Evolutionary conservation across 257 asterid genomes (phyloP).

Genomic region (Penstemon davidsonii): DNA sequence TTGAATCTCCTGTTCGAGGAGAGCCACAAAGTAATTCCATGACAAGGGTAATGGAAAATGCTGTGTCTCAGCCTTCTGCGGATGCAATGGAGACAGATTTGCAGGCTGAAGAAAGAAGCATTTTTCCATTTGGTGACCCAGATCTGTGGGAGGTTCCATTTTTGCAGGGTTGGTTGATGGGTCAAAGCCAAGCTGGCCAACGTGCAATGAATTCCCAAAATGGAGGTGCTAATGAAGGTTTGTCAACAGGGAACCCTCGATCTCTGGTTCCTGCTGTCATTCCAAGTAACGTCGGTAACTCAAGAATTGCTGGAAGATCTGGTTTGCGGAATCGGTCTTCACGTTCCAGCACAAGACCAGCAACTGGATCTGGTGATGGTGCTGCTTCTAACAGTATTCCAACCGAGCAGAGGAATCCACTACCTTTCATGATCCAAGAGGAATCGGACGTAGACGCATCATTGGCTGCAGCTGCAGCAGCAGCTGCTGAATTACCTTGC

Average conservation of each 20-base stretch:
- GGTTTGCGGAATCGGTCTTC: conserved; percentile 70
- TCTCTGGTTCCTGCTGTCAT: conserved; percentile 41
- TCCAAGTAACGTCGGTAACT: conserved; percentile 44
- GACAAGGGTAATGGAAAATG: conserved; percentile 44
- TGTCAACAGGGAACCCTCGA: conserved; percentile 44
- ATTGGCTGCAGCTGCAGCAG: conserved; percentile 91
- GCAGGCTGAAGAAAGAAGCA: conserved; percentile 63
- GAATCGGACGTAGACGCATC: conserved; percentile 80
- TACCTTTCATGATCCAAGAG: conserved; percentile 44
- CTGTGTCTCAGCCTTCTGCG: conserved; percentile 45
- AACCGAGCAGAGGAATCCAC: conserved; percentile 53
- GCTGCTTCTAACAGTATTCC: conserved; percentile 45
- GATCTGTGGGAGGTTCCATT: conserved; percentile 94
- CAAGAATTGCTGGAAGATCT: conserved; percentile 65
- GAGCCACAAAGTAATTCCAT: conserved; percentile 50
- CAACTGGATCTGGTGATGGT: conserved; percentile 47
- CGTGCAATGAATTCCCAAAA: neutral
- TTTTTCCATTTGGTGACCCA: conserved; percentile 80
- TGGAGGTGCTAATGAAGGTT: conserved; percentile 47
- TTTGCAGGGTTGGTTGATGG: conserved; percentile 94
- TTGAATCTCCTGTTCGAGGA: conserved; percentile 68
- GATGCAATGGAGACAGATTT: conserved; percentile 75
- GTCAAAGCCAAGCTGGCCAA: conserved; percentile 92
- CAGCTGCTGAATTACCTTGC: conserved; percentile 95
- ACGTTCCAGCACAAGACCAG: conserved; percentile 45